Evolutionary conservation across 1,284 basidiomycete genomes (phyloP).

Genomic region (Leccinum olivaceoglutinosum): DNA sequence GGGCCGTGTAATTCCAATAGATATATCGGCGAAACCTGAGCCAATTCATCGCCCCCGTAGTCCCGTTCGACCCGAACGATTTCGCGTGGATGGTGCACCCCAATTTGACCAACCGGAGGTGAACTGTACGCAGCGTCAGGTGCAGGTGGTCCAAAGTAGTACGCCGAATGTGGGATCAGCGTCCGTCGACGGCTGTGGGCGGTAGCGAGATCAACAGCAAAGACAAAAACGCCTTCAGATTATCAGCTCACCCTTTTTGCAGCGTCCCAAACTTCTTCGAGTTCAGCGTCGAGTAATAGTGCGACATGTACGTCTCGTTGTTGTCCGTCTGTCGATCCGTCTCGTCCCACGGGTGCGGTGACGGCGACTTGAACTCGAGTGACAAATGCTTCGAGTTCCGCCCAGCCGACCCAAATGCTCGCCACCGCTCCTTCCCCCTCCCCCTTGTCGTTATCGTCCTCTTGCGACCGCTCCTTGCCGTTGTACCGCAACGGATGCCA

Average conservation of each 20-base stretch:
- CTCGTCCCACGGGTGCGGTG: slow-evolving; percentile 59
- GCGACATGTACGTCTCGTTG: slow-evolving; percentile 27
- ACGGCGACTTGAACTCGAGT: slow-evolving; percentile 35
- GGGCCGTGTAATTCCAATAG: slow-evolving; percentile 51
- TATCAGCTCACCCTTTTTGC: slow-evolving; percentile 25
- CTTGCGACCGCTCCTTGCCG: slow-evolving; percentile 11
- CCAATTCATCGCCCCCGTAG: slow-evolving; percentile 64
- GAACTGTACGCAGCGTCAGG: slow-evolving; percentile 71
- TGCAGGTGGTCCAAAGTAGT: slow-evolving; percentile 78
- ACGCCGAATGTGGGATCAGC: slow-evolving; percentile 68
- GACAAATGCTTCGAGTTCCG: slow-evolving; percentile 23
- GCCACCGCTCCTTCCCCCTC: slow-evolving; percentile 14
- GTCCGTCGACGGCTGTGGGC: slow-evolving; percentile 37
- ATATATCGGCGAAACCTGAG: slow-evolving; percentile 76
- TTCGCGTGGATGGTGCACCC: slow-evolving; percentile 80
- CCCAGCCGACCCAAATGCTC: slow-evolving; percentile 12
- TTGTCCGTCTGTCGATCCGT: slow-evolving; percentile 43
- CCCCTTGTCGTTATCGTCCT: slow-evolving; percentile 2
- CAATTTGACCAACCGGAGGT: slow-evolving; percentile 71
- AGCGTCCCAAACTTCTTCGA: slow-evolving; percentile 25
- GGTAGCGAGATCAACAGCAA: not conserved
- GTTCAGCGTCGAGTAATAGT: slow-evolving; percentile 36
- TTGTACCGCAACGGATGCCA: slow-evolving; percentile 23
- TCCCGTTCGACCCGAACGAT: slow-evolving; percentile 80
- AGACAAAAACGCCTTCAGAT: not conserved